Conservation (phyloP, 148 eudicot genomes). For the Arbutus unedo region DNA sequence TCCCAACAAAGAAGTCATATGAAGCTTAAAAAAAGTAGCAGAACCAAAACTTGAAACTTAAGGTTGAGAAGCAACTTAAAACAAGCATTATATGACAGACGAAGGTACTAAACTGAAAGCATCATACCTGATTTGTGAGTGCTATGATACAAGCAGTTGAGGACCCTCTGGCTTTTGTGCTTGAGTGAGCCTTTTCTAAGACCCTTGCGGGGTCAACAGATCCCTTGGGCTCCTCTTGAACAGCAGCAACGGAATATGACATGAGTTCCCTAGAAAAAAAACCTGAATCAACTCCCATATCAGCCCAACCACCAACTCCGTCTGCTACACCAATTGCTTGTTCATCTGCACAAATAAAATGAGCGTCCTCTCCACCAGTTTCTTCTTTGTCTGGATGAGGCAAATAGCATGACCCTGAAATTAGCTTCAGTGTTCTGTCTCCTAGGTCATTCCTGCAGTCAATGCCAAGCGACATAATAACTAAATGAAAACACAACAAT, state of each 20-base stretch:
- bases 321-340: constrained; percentile 72
- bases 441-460: constrained; percentile 35
- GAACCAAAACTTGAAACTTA: too few relatives aligned
- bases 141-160: constrained; percentile 80
- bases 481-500: not conserved
- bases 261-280: constrained; percentile 66
- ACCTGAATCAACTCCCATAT: constrained; percentile 62
- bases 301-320: constrained; percentile 85
- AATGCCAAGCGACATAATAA: constrained; percentile 6
- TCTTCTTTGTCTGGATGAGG: constrained; percentile 82
- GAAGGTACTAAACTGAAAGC: not conserved
- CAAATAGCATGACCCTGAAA: constrained; percentile 65
- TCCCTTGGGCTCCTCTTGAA: constrained; percentile 68
- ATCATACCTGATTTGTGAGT: constrained; percentile 53
- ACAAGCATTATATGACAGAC: not conserved
- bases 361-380: constrained; percentile 82
- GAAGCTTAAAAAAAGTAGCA: not conserved
- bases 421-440: constrained; percentile 43
- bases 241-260: constrained; percentile 55
- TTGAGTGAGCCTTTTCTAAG: constrained; percentile 64
- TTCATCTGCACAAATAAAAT: constrained; percentile 57
- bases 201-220: constrained; percentile 63
- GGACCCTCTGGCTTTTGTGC: constrained; percentile 62
- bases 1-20: constrained; percentile 5
- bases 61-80: not conserved